Evolutionary conservation across 805 yeast genomes (phyloP).

Genomic region (Metahyphopichia silvanorum): DNA sequence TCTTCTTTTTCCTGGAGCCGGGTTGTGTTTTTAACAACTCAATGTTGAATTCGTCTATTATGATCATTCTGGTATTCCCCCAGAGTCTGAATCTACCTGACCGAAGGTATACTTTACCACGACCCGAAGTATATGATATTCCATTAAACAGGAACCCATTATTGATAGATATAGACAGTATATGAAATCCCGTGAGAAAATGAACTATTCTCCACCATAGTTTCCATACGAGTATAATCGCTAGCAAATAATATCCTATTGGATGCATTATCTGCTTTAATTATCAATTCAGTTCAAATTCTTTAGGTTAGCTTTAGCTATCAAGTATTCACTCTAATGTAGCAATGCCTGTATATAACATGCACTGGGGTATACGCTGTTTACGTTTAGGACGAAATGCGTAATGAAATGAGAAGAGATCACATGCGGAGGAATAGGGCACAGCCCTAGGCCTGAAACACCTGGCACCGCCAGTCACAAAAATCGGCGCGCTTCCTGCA

Average conservation of each 20-base stretch:
- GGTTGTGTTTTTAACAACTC: neutral
- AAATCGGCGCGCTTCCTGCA: too few relatives aligned
- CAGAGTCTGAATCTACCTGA: slow-evolving; percentile 32
- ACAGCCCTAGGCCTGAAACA: neutral
- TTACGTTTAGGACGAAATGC: too few relatives aligned
- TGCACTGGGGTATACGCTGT: too few relatives aligned
- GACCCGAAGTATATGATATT: slow-evolving; percentile 14
- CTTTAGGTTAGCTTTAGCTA: too few relatives aligned
- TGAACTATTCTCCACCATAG: slow-evolving; percentile 30
- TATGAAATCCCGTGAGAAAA: slow-evolving; percentile 27
- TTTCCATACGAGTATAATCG: slow-evolving; percentile 25
- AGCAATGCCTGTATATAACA: too few relatives aligned
- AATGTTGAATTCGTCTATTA: slow-evolving; percentile 21
- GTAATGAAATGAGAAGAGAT: neutral
- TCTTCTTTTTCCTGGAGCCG: neutral
- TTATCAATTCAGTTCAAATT: too few relatives aligned
- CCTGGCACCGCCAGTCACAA: too few relatives aligned
- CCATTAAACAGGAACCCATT: slow-evolving; percentile 38
- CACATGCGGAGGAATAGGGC: neutral
- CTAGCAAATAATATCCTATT: neutral
- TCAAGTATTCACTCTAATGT: too few relatives aligned
- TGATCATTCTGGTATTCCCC: slow-evolving; percentile 34
- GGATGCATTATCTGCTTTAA: too few relatives aligned
- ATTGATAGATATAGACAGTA: slow-evolving; percentile 29
- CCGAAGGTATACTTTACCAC: slow-evolving; percentile 11